Base-by-base conservation (phyloP, 2,329 filamentous ascomycete genomes). In the Lachnellula suecica region DNA sequence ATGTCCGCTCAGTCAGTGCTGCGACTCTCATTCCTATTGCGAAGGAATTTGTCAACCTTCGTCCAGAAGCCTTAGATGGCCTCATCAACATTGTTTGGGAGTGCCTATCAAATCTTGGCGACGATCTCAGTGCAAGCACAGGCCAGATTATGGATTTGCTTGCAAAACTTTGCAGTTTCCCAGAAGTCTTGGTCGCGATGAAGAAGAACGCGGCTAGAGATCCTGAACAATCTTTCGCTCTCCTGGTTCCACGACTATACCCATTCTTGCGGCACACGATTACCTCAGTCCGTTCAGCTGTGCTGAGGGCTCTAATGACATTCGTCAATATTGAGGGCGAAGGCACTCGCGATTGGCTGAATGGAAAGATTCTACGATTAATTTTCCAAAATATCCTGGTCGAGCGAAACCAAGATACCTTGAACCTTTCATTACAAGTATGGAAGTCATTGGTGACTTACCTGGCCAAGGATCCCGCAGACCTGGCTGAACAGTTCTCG, bases 91-190 rank as follows among this genome's bases (percentile, higher is more conserved):
- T 97, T 53, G 92, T 99, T 24, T 99, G 94, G 94, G 89, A 96
- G 66, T 97, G 94, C 73, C 77, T 99, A 22, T 96, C 93, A 3
- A 95, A 96, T 67, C 77, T 99, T n/a, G 92, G 93, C 59, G 94
- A 99, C 67, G 94, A 99, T 67, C 79, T 99, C 17, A 97, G 92
- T 69, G 94, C 94, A 4, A 97, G 94, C 69, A 99, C 95, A 9
- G 94, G 94, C 44, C 95, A 91, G 51, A 96, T 99, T 49, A 99
- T 99, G 95, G 95, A 99, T 69, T 81, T 99, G 37, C 79, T 99
- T 17, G 94, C 95, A 13, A 97, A 94, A 54, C 83, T 99, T 2
- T 99, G 94, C 74, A 88, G 91, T 58, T 99, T 97, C 74, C 89
- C 89, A 0, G 84, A 96, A 72, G 93, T 97, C 7, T 74, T 99